phyloP scores from a whole-genome alignment of 805 yeast genomes.

The Saccharomycopsis fermentans region DNA sequence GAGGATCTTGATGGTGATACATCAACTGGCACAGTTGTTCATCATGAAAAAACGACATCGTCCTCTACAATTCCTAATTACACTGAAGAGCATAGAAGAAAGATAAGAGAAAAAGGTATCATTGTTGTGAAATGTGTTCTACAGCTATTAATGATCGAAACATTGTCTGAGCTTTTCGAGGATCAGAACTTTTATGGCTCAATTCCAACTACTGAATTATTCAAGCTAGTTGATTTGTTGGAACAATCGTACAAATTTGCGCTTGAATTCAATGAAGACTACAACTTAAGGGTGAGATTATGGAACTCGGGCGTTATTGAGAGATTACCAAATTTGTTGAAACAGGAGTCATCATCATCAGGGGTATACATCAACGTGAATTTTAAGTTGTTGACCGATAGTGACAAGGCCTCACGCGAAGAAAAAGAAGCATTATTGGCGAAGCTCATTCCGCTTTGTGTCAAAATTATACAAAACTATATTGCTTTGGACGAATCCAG shows the following conservation, averaged over 20 bases:
- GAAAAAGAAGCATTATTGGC: conserved; percentile 38
- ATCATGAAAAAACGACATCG: not conserved
- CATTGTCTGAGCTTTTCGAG: conserved; percentile 70
- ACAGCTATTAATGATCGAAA: conserved; percentile 81
- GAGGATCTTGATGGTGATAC: conserved; percentile 5
- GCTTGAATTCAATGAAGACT: conserved; percentile 77
- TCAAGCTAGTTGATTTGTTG: conserved; percentile 49
- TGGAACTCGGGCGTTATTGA: conserved; percentile 92
- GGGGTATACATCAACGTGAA: conserved; percentile 76
- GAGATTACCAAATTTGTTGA: conserved; percentile 79
- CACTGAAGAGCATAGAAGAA: conserved; percentile 31
- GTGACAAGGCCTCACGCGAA: conserved; percentile 36
- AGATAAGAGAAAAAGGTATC: conserved; percentile 49
- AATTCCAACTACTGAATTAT: conserved; percentile 57
- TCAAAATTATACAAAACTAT: conserved; percentile 59
- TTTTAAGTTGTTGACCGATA: conserved; percentile 70
- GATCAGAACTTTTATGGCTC: conserved; percentile 54
- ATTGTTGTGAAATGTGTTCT: conserved; percentile 89
- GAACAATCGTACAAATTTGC: conserved; percentile 73
- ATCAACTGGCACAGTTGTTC: conserved; percentile 12
- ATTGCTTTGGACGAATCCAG: conserved; percentile 58
- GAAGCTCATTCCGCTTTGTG: conserved; percentile 54
- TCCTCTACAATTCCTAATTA: not conserved
- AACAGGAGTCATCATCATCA: conserved; percentile 85
- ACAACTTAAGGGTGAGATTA: conserved; percentile 74